Conservation (phyloP, 306 rosid genomes). For the Malus sylvestris region DNA sequence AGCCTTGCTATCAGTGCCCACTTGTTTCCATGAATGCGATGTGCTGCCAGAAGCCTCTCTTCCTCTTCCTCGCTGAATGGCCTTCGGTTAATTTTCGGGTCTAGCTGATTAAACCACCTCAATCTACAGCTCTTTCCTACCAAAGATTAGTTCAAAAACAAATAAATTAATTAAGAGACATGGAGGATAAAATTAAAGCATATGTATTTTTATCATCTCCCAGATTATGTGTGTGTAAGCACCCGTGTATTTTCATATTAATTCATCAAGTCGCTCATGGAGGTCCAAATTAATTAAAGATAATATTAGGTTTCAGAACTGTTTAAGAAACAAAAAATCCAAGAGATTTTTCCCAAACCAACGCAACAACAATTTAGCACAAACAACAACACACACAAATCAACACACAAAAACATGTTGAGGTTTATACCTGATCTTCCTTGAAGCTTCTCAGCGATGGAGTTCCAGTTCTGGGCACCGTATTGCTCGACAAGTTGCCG, state of each 20-base stretch:
- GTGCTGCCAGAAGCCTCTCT: conserved; percentile 71
- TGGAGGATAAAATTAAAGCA: not conserved
- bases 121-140: conserved; percentile 91
- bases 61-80: conserved; percentile 94
- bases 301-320: not conserved
- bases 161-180: not conserved
- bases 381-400: not conserved
- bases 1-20: conserved; percentile 94
- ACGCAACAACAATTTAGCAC: not conserved
- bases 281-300: not conserved
- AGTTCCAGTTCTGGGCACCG: conserved; percentile 95
- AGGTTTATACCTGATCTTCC: conserved; percentile 82
- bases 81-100: conserved; percentile 84
- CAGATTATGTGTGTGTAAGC: not conserved
- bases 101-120: conserved; percentile 96
- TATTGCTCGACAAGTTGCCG: conserved; percentile 70
- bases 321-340: not conserved
- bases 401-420: not conserved
- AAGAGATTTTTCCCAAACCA: not conserved
- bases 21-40: conserved; percentile 83
- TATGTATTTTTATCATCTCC: not conserved
- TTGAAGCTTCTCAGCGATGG: conserved; percentile 86
- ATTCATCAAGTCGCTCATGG: not conserved
- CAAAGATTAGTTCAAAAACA: not conserved
- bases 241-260: not conserved